phyloP scores from a whole-genome alignment of 1,284 basidiomycete species.

The Trichosporon sp. region DNA sequence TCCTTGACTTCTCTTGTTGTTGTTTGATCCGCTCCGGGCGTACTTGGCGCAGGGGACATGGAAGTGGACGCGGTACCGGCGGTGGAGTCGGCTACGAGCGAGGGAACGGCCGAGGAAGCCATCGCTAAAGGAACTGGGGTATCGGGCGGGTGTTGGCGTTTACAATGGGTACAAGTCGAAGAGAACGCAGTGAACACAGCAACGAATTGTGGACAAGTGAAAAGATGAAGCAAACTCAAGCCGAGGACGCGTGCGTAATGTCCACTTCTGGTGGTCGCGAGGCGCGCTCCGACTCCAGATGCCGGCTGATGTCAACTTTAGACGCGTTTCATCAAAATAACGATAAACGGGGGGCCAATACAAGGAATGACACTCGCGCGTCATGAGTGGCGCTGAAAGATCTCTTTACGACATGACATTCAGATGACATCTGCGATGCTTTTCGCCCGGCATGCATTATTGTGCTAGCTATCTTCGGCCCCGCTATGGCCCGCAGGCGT shows the following conservation, averaged over 20 bases:
- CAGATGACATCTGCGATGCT: too few species aligned
- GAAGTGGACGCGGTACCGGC: constrained; percentile 27
- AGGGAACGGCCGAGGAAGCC: constrained; percentile 16
- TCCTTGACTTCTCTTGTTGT: background rate
- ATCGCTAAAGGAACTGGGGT: background rate
- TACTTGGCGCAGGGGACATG: constrained; percentile 34
- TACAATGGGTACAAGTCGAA: background rate
- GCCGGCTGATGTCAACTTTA: background rate
- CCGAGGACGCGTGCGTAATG: background rate
- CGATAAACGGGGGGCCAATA: background rate
- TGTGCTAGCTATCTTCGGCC: too few species aligned
- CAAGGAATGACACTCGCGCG: background rate
- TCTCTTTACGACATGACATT: too few species aligned
- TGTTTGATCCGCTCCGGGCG: constrained; percentile 3
- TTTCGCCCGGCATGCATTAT: too few species aligned
- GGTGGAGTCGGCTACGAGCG: constrained; percentile 18
- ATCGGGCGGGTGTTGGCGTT: too few species aligned
- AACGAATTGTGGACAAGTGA: too few species aligned
- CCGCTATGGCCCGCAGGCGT: too few species aligned
- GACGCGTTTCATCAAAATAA: background rate
- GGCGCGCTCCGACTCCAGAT: background rate
- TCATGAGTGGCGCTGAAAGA: background rate
- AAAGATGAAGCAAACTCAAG: background rate
- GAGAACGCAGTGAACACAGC: background rate
- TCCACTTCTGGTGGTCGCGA: too few species aligned